Percentiles rank a stretch among this genome's conserved stretches.
Evolutionary conservation across 306 rosid genomes (phyloP).

Genomic region (Casuarina equisetifolia): DNA sequence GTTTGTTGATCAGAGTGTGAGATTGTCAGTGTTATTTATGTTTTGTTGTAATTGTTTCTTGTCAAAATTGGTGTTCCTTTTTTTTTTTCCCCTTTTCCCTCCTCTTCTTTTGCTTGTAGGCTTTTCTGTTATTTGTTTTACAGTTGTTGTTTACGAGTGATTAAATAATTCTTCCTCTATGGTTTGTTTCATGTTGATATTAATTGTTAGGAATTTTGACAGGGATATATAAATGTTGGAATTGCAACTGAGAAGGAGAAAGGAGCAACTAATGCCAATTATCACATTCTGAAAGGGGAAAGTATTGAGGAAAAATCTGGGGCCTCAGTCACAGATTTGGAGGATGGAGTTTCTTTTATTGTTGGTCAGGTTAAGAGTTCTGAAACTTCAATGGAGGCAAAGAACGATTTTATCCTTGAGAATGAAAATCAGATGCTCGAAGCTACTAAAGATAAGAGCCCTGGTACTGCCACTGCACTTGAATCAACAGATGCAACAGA

Average conservation of each 20-base stretch:
- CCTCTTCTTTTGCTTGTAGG: background rate
- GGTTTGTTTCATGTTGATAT: conserved; percentile 20
- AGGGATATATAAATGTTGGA: conserved; percentile 97
- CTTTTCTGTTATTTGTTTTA: conserved; percentile 16
- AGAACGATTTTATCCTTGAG: conserved; percentile 34
- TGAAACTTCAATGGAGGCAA: conserved; percentile 41
- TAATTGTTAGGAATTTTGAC: conserved; percentile 39
- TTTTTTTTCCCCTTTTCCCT: background rate
- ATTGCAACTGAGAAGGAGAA: conserved; percentile 82
- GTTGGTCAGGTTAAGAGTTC: conserved; percentile 66
- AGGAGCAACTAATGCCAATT: conserved; percentile 52
- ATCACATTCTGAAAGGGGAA: conserved; percentile 63
- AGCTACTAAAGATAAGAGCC: conserved; percentile 38
- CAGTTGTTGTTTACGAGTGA: conserved; percentile 1
- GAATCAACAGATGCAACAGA: conserved; percentile 37
- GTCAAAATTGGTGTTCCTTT: conserved; percentile 5
- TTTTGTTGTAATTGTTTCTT: conserved; percentile 18
- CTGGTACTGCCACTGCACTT: conserved; percentile 20
- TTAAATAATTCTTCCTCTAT: background rate
- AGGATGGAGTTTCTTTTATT: conserved; percentile 91
- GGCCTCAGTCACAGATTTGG: conserved; percentile 77
- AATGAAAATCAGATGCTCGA: conserved; percentile 34
- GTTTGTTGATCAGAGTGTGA: conserved; percentile 84
- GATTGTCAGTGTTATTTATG: conserved; percentile 10
- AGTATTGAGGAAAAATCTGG: conserved; percentile 54